Conservation (phyloP, 352 stramenopile species). For the Plasmopara viticola region DNA sequence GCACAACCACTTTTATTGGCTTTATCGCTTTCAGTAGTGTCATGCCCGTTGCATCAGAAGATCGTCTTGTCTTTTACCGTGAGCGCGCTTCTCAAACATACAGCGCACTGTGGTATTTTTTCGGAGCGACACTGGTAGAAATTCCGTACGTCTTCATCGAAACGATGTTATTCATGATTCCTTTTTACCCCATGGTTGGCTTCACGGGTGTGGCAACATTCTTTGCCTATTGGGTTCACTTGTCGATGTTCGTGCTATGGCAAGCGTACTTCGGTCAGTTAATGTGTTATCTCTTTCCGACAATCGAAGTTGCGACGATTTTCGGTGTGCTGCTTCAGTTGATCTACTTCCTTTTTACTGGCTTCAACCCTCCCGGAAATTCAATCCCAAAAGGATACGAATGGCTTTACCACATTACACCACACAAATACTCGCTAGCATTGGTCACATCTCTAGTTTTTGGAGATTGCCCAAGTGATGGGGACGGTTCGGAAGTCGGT, state of each 20-base stretch:
- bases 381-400: conserved; percentile 9
- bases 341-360: conserved; percentile 19
- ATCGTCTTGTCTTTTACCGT: conserved; percentile 83
- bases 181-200: conserved; percentile 17
- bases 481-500: conserved; percentile 16
- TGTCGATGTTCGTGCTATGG: conserved; percentile 15
- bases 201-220: conserved; percentile 15
- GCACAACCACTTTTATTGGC: conserved; percentile 54
- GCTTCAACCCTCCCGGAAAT: conserved; percentile 15
- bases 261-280: conserved; percentile 25
- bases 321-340: conserved; percentile 17
- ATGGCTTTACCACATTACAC: conserved; percentile 18
- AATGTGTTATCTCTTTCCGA: conserved; percentile 24
- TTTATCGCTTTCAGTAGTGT: conserved; percentile 62
- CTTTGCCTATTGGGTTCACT: conserved; percentile 14
- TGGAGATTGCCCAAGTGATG: conserved; percentile 18
- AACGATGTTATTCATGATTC: conserved; percentile 12
- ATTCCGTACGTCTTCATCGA: conserved; percentile 43
- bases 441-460: conserved; percentile 8
- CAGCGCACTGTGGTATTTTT: conserved; percentile 23
- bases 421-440: conserved; percentile 15
- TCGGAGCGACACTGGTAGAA: conserved; percentile 14
- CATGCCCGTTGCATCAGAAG: conserved; percentile 54
- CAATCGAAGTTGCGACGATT: conserved; percentile 44
- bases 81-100: conserved; percentile 69